Base-by-base conservation (phyloP, 1,139 yeast species). In the Saccharomyces hybrid region DNA sequence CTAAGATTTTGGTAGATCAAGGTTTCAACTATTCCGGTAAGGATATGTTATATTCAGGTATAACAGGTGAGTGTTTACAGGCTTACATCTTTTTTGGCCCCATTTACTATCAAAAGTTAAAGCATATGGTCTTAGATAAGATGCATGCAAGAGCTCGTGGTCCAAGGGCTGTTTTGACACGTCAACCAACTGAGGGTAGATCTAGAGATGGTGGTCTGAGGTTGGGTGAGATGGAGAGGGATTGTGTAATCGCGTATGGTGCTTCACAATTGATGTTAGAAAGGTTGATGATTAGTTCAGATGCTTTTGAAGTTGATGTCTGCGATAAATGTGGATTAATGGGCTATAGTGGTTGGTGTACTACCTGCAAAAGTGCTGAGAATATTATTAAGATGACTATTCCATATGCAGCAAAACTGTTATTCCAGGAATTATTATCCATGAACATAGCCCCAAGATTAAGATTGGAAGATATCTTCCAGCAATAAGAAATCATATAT, bases 61-160 rank as follows among this genome's bases (percentile, higher is more conserved):
- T 91, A 60, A 93, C 98, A 3, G 99, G 99, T 59, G 99, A 93
- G 71, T 88, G 96, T 71, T 76, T 93, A 54, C 97, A 93, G 72
- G 99, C 99, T 2, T 93, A 93, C 72, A 91, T 93, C 56, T 93
- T 93, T 82, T 93, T 93, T 72, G 99, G 99, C 1, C 99, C 99
- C 25, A 93, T 93, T 61, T 93, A 93, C 73, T 93, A 93, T 71
- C 99, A 93, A 74, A 93, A 95, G 71, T 82, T 93, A 77, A 93
- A 95, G 79, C 99, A 93, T 73, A 93, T 93, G 99, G 99, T 93
- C 52, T 75, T 93, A 73, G 99, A 93, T 74, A 93, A 95, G 74
- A 93, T 93, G 98, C 99, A 93, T 68, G 99, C 99, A 0, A 87
- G 99, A 78, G 97, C 99, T 3, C 83, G 99, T 71, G 99, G 99